Evolutionary conservation across 441 rosid species (phyloP), one percentile per base, ranked within the genome.

Genomic region (Rhodomyrtus psidioides): DNA sequence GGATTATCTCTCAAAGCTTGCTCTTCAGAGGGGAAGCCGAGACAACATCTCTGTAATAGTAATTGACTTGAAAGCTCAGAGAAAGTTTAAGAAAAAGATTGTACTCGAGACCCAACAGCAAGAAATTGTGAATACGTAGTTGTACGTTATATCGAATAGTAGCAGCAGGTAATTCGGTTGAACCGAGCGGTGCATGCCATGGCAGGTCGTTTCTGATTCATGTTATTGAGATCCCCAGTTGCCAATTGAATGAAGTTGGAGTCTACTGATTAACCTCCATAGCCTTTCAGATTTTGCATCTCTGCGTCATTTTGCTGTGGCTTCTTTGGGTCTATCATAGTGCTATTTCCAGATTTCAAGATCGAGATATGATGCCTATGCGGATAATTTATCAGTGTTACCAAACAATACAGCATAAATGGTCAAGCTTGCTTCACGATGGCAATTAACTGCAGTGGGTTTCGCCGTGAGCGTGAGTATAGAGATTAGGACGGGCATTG

Each of bases 11-110:
- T 87, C 95, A 2, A 92, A 88, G 90, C 89, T 93, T 75, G 96
- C 95, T 30, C 85, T 92, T 28, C 92, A 92, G 44, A 93, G 91
- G 88, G 96, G 96, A 76, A 94, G 96, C 88, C 88, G 91, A 87
- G 96, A 92, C 88, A 92, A 93, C 83, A 93, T 93, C 85, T 91
- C 89, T 26, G 93, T 92, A 53, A 91, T 92, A 83, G 94, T 92
- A 10, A 90, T 93, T 27, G 94, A 93, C 91, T 88, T 92, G 84
- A 92, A 93, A 91, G 89, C 93, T 85, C 95, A 85, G 60, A 94
- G 95, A 87, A 93, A 91, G 88, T 82, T 91, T 84, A 92, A 92
- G 91, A 91, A 81, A 83, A 92, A 82, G 79, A 70, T 39, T 70
- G n/a, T 70, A 34, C 16, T 49, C 79, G 79, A 70, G 79, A 12